Evolutionary conservation across 2,329 filamentous ascomycete genomes (phyloP), one percentile per base, ranked within the genome.

Genomic region (Tolypocladium amazonense): DNA sequence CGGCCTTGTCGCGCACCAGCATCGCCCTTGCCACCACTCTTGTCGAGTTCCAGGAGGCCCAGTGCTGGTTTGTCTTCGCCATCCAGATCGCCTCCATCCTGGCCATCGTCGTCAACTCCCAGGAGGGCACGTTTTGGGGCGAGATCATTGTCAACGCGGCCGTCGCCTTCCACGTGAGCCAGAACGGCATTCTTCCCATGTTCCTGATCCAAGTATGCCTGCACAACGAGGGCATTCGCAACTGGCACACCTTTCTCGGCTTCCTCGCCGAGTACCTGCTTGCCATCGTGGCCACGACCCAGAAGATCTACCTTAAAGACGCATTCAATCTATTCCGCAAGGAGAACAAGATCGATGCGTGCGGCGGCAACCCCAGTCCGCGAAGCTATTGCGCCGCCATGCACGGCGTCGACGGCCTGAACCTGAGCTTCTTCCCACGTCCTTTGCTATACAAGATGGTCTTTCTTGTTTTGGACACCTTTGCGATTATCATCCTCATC

Each of bases 1-100:
- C 71, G 0, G 72, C 70, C 18, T 54, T 73, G 15, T 75, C 72
- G 4, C 71, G 73, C 7, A 75, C 72, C 9, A 73, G 71, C 58
- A 72, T 75, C 43, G 73, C 73, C 61, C 72, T 75, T 55, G 73
- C 73, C 60, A 73, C 73, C 5, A 75, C 73, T 1, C 62, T 75
- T n/a, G 73, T 75, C 37, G 73, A 75, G 64, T 75, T 75, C 38
- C 73, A 75, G 58, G 73, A 75, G 58, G 73, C 73, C 0, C 73
- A 75, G 56, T 70, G 68, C 60, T 75, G 73, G 73, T 75, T 75
- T 54, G 68, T 75, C 55, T 75, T 75, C 62, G 73, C 73, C 35
- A 67, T 75, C 39, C 73, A 75, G 60, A 73, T 75, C 58, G 73
- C 73, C 11, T 74, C 73, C 12, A 74, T 75, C 63, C 72, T 75